phyloP scores from a whole-genome alignment of 257 asterid species.

The Jaltomata sinuosa region DNA sequence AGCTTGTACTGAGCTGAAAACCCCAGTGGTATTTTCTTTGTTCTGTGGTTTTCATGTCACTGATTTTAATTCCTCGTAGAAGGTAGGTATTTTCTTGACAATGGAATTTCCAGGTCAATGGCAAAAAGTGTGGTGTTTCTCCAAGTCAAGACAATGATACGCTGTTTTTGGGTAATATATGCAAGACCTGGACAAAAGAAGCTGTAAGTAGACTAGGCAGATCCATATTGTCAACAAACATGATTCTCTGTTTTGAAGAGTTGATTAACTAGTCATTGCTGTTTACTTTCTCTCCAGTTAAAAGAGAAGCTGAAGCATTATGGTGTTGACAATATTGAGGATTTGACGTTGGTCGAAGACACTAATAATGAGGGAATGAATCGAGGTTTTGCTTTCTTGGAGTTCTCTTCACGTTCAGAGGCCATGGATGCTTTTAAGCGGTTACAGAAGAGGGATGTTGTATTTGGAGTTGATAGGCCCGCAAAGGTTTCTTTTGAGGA shows the following conservation, averaged over 20 bases:
- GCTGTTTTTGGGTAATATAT: slow-evolving; percentile 84
- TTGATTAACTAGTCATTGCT: slow-evolving; percentile 28
- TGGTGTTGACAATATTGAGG: slow-evolving; percentile 75
- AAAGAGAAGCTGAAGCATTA: slow-evolving; percentile 72
- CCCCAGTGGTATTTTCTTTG: slow-evolving; percentile 71
- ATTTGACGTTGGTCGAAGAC: slow-evolving; percentile 89
- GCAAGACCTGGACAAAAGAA: slow-evolving; percentile 92
- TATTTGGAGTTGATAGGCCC: slow-evolving; percentile 87
- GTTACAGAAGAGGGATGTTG: slow-evolving; percentile 80
- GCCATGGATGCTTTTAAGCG: slow-evolving; percentile 99
- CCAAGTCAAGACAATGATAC: slow-evolving; percentile 99
- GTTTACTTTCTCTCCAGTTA: slow-evolving; percentile 60
- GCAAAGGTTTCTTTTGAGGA: slow-evolving; percentile 98
- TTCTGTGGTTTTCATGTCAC: slow-evolving; percentile 20
- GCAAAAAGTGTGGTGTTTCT: slow-evolving; percentile 94
- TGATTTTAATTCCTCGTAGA: slow-evolving; percentile 13
- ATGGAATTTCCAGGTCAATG: slow-evolving; percentile 73
- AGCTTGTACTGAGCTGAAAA: slow-evolving; percentile 78
- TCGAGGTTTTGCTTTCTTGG: slow-evolving; percentile 92
- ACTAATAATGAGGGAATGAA: slow-evolving; percentile 62
- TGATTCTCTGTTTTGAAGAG: slow-evolving; percentile 8
- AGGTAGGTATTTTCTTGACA: slow-evolving; percentile 29
- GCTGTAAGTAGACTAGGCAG: slow-evolving; percentile 58
- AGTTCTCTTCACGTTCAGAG: slow-evolving; percentile 84
- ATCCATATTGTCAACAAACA: slow-evolving; percentile 15